These are phyloP conservation scores for Musa itinerans DNA, from an alignment of 176 grass and related monocot species.

Conservation along the genomic window DNA sequence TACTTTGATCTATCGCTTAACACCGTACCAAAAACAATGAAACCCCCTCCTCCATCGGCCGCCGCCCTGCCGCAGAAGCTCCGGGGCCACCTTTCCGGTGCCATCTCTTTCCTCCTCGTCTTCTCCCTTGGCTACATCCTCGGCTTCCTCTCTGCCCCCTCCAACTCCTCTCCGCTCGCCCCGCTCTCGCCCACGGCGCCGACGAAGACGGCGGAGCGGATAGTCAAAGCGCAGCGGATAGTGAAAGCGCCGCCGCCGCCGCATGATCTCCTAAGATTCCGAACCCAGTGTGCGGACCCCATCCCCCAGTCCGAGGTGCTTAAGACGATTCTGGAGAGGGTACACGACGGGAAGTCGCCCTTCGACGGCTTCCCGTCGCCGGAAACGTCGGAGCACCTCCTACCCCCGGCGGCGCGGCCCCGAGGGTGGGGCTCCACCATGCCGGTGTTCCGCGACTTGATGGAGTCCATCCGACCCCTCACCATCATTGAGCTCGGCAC, in stretches of 20 bases:
- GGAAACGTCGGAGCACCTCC: constrained; percentile 41
- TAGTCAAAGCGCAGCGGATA: background rate
- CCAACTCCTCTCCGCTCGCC: constrained; percentile 8
- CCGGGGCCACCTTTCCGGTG: constrained; percentile 28
- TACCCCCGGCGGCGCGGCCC: constrained; percentile 34
- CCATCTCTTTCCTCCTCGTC: constrained; percentile 44
- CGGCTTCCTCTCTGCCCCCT: constrained; percentile 46
- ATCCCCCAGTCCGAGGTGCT: constrained; percentile 36
- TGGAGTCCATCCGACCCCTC: constrained; percentile 43
- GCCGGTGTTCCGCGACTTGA: constrained; percentile 70
- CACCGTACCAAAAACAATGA: constrained; percentile 27
- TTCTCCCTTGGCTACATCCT: constrained; percentile 68
- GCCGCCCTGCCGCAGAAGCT: constrained; percentile 12
- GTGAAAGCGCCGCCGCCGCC: constrained; percentile 22
- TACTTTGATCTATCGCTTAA: background rate
- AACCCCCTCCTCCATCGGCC: constrained; percentile 16
- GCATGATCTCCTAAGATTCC: constrained; percentile 71
- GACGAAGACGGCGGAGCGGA: background rate
- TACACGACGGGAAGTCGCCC: constrained; percentile 73
- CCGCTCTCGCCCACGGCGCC: constrained; percentile 11
- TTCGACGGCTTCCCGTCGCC: constrained; percentile 52
- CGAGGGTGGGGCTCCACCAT: constrained; percentile 89
- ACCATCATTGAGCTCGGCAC: constrained; percentile 90
- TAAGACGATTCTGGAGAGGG: constrained; percentile 37
- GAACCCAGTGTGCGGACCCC: constrained; percentile 39